Conservation (phyloP, 2,329 filamentous ascomycete species). For the Thelonectria rubi region DNA sequence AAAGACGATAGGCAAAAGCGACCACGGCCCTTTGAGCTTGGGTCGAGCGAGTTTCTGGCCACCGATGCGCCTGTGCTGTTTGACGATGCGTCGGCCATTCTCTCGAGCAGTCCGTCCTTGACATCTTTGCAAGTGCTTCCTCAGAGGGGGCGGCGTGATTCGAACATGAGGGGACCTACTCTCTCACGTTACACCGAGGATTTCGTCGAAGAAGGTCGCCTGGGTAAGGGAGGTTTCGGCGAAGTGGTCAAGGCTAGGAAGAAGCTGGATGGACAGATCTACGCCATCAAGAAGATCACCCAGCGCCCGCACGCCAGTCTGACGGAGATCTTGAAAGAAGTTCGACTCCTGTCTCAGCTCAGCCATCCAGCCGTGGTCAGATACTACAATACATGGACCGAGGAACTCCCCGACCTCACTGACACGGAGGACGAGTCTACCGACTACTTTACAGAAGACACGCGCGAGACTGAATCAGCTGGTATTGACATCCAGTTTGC, state of each 20-base stretch:
- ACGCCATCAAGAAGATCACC: constrained; percentile 96
- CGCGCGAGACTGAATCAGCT: constrained; percentile 50
- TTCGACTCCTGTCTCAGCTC: constrained; percentile 87
- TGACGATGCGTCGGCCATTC: constrained; percentile 53
- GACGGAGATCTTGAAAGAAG: constrained; percentile 84
- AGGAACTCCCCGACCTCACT: constrained; percentile 68
- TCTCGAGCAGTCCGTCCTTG: constrained; percentile 55
- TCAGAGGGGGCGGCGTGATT: constrained; percentile 68
- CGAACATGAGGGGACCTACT: constrained; percentile 59
- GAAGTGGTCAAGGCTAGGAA: constrained; percentile 96
- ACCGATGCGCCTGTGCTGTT: constrained; percentile 69
- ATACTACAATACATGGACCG: constrained; percentile 96
- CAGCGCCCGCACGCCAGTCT: constrained; percentile 81
- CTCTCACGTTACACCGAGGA: constrained; percentile 86
- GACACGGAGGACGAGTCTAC: constrained; percentile 67
- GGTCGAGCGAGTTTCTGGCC: constrained; percentile 71
- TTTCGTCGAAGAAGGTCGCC: constrained; percentile 86
- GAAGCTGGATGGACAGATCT: constrained; percentile 91
- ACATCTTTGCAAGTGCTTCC: constrained; percentile 55
- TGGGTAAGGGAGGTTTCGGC: constrained; percentile 95
- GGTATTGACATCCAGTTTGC: constrained; percentile 66
- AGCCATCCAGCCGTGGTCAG: constrained; percentile 88
- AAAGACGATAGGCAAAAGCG: constrained; percentile 84
- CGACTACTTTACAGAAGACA: constrained; percentile 55
- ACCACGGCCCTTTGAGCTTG: constrained; percentile 79